phyloP scores from a whole-genome alignment of 1,139 yeast species.

The Diutina ranongensis region DNA sequence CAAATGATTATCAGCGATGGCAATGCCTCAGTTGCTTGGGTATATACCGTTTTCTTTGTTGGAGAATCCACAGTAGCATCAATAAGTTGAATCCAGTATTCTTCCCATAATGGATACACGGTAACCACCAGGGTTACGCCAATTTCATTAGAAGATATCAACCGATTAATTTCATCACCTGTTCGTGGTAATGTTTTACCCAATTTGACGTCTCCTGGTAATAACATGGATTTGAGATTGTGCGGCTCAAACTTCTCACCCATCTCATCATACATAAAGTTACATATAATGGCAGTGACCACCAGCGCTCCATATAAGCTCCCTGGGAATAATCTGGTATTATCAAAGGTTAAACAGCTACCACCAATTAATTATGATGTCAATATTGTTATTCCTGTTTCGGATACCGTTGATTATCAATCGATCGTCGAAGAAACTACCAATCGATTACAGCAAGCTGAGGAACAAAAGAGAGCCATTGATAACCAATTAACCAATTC shows the following conservation, averaged over 20 bases:
- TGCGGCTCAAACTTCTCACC: neutral
- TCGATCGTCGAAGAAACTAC: neutral
- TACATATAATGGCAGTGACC: neutral
- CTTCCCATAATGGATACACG: neutral
- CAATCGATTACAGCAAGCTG: neutral
- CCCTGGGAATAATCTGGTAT: neutral
- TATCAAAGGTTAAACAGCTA: neutral
- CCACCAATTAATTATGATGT: neutral
- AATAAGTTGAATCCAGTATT: neutral
- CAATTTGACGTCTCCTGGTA: neutral
- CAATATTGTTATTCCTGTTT: neutral
- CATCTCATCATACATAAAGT: no score
- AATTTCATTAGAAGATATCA: neutral
- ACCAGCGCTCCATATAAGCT: neutral
- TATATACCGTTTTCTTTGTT: neutral
- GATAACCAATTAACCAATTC: neutral
- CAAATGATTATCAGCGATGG: neutral
- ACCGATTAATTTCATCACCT: neutral
- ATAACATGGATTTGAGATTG: neutral
- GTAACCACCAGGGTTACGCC: neutral
- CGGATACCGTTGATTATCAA: neutral
- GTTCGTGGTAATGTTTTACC: neutral
- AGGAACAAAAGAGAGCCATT: neutral
- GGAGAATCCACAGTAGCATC: neutral
- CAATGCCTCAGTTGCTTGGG: neutral